phyloP scores from a whole-genome alignment of 768 basidiomycete genomes.

The Russula brevipes region DNA sequence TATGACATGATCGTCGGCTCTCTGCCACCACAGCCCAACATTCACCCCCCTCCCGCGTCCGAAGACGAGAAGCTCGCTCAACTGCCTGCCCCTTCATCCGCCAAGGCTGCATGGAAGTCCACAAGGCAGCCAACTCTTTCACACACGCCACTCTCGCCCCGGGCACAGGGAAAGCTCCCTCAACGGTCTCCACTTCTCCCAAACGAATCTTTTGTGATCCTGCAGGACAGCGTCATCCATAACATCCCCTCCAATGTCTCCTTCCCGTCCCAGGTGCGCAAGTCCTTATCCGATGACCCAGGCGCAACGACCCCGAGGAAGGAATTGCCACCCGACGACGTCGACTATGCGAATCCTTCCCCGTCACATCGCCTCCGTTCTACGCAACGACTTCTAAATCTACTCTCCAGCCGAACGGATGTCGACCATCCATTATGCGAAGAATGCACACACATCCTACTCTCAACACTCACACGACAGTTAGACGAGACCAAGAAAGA shows the following conservation, averaged over 20 bases:
- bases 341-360: constrained; percentile 57
- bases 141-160: constrained; percentile 42
- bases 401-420: constrained; percentile 70
- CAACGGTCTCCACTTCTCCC: constrained; percentile 52
- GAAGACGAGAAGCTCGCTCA: constrained; percentile 44
- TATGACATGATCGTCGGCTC: constrained; percentile 80
- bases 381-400: constrained; percentile 66
- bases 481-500: constrained; percentile 89
- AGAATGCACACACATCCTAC: constrained; percentile 84
- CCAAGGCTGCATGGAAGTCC: constrained; percentile 60
- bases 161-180: constrained; percentile 56
- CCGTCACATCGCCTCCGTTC: constrained; percentile 77
- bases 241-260: constrained; percentile 57
- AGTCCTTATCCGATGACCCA: constrained; percentile 37
- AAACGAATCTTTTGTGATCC: constrained; percentile 85
- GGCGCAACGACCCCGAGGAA: constrained; percentile 31
- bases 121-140: constrained; percentile 40
- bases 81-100: constrained; percentile 45
- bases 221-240: constrained; percentile 76
- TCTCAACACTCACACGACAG: constrained; percentile 68
- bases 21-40: constrained; percentile 51
- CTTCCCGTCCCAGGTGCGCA: constrained; percentile 42
- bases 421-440: constrained; percentile 93
- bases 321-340: constrained; percentile 41
- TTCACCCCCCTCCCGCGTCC: constrained; percentile 36